Conservation (phyloP, 345 rosid species). For the Cardamine occulta region DNA sequence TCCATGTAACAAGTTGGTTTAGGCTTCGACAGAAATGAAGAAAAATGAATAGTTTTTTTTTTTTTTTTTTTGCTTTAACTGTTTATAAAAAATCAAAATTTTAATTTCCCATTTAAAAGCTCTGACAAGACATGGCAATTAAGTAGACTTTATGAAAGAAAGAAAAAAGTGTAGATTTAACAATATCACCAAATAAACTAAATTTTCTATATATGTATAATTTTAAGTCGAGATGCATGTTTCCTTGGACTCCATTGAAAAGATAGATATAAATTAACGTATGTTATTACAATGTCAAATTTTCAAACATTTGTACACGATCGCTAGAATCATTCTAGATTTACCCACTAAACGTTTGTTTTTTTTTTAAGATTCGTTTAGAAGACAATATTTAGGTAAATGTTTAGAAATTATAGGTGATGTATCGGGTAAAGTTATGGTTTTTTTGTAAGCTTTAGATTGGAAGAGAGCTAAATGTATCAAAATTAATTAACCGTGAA, state of each 20-base stretch:
- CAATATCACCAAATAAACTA: neutral
- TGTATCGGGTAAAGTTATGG: neutral
- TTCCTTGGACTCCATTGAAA: neutral
- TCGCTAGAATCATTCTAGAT: neutral
- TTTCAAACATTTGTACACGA: neutral
- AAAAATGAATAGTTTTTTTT: neutral
- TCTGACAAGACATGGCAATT: conserved; percentile 21
- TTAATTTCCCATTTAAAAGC: neutral
- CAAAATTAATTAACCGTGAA: neutral
- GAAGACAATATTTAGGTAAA: neutral
- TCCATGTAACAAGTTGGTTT: conserved; percentile 23
- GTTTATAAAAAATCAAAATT: neutral
- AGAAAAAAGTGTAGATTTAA: neutral
- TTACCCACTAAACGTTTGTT: neutral
- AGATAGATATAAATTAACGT: neutral
- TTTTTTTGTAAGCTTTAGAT: neutral
- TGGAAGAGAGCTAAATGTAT: neutral
- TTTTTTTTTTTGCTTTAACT: neutral
- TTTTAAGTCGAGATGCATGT: conserved; percentile 3
- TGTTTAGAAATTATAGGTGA: neutral
- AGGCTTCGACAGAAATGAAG: conserved; percentile 21
- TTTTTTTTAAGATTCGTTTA: neutral
- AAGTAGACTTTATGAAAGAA: neutral
- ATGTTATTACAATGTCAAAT: neutral
- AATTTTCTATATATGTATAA: neutral